Evolutionary conservation across 2,329 filamentous ascomycete species (phyloP), one percentile per base, ranked within the genome.

Genomic region (Aspergillus transmontanensis): DNA sequence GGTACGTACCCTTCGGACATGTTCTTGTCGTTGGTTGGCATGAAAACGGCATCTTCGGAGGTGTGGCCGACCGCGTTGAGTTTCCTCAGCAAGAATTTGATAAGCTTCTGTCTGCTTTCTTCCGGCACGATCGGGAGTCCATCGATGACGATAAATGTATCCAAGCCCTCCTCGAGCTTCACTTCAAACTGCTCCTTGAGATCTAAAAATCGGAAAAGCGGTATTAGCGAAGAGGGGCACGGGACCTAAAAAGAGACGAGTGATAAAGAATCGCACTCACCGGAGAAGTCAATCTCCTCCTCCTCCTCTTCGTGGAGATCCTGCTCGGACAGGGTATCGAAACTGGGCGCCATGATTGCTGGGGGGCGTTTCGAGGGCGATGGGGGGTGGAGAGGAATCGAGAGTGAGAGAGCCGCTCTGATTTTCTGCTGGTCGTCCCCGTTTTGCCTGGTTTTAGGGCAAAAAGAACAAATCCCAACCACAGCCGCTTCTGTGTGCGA

Each of bases 21-120:
- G 73, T 91, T 91, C 77, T 93, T 86, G 32, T 96, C 92, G 73
- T 90, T 92, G 80, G 98, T 85, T 65, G 95, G 95, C 95, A 99
- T 99, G 80, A 90, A 91, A 72, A 99, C 87, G 67, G 89, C 87
- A 74, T 97, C 93, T 78, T 97, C 94, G 73, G 87, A 89, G 69
- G 92, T 91, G 81, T 86, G 91, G 70, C 94, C 95, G 67, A 94
- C 92, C 64, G 88, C 85, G 82, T 90, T 94, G 73, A 99, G 84
- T 85, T 96, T 97, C 83, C 94, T 93, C 79, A 96, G 83, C 82
- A 99, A 84, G 81, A 98, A 98, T 82, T 98, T 98, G 80, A 97
- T 85, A 66, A 99, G 88, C 85, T 97, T 98, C 64, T 91, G 88
- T 84, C 93, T 94, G 84, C 91, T 94, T 57, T 95, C 94, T 79